Conservation (phyloP, 1,139 yeast genomes). For the Candida tropicalis region DNA sequence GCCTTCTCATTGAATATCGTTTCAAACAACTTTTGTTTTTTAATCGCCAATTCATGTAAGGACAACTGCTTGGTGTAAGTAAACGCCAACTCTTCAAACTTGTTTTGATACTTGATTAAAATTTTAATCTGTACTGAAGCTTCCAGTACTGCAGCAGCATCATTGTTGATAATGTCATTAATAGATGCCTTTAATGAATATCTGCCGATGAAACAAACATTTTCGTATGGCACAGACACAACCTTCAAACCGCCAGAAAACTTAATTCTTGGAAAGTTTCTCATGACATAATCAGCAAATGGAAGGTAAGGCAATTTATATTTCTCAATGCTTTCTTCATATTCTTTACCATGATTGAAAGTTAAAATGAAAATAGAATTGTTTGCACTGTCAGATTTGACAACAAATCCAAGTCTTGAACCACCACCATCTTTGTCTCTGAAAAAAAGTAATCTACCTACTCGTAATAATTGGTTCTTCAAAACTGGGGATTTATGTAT, state of each 20-base stretch:
- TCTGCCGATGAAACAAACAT: constrained; percentile 54
- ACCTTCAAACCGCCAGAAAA: constrained; percentile 39
- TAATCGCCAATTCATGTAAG: constrained; percentile 52
- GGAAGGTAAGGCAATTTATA: constrained; percentile 60
- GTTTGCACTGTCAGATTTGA: constrained; percentile 37
- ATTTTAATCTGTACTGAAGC: constrained; percentile 44
- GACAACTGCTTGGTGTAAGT: constrained; percentile 49
- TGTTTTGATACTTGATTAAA: constrained; percentile 43
- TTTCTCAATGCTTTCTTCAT: constrained; percentile 26
- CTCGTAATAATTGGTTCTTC: constrained; percentile 44
- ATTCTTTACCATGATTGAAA: constrained; percentile 47
- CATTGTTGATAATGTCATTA: constrained; percentile 46
- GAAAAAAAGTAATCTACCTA: constrained; percentile 66
- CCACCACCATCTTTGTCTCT: constrained; percentile 43
- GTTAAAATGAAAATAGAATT: constrained; percentile 40
- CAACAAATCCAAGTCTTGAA: constrained; percentile 57
- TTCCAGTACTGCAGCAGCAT: constrained; percentile 41
- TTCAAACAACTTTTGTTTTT: constrained; percentile 43
- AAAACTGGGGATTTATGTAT: constrained; percentile 49
- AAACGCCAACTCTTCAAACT: constrained; percentile 50
- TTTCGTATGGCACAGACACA: constrained; percentile 47
- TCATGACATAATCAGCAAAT: constrained; percentile 25
- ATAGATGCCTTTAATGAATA: constrained; percentile 45
- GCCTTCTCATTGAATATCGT: constrained; percentile 36
- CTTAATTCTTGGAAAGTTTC: constrained; percentile 30